These are phyloP conservation scores for Persicaria tinctoria DNA, from an alignment of 148 eudicot genomes.

Conservation along the genomic window DNA sequence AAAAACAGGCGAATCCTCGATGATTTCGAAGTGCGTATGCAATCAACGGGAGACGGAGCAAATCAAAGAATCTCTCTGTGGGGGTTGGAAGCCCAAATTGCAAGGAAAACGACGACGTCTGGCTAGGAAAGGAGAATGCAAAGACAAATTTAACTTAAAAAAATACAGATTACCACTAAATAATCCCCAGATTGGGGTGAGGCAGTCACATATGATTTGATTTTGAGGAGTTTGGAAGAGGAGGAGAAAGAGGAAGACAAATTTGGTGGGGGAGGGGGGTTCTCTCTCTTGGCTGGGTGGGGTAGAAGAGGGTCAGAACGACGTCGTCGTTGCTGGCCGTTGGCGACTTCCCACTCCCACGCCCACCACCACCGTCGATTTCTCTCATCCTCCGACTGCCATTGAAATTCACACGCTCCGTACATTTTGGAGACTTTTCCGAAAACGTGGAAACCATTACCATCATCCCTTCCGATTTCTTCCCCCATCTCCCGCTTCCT, in stretches of 20 bases:
- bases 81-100: background rate
- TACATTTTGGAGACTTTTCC: background rate
- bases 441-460: background rate
- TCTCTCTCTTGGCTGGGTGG: background rate
- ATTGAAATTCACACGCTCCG: background rate
- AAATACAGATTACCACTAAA: background rate
- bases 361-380: background rate
- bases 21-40: background rate
- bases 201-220: too few relatives aligned
- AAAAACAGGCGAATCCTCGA: background rate
- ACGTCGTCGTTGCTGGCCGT: background rate
- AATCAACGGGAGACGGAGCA: background rate
- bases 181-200: background rate
- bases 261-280: background rate
- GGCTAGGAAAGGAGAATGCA: background rate
- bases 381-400: background rate
- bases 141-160: background rate
- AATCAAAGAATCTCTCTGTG: background rate
- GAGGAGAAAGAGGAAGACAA: background rate
- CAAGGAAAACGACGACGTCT: background rate
- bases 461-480: too few relatives aligned
- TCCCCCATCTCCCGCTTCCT: too few relatives aligned
- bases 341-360: background rate
- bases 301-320: background rate
- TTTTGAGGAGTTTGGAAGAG: too few relatives aligned